Evolutionary conservation across 2,329 filamentous ascomycete species (phyloP).

Genomic region (Myriosclerotinia duriaeana): DNA sequence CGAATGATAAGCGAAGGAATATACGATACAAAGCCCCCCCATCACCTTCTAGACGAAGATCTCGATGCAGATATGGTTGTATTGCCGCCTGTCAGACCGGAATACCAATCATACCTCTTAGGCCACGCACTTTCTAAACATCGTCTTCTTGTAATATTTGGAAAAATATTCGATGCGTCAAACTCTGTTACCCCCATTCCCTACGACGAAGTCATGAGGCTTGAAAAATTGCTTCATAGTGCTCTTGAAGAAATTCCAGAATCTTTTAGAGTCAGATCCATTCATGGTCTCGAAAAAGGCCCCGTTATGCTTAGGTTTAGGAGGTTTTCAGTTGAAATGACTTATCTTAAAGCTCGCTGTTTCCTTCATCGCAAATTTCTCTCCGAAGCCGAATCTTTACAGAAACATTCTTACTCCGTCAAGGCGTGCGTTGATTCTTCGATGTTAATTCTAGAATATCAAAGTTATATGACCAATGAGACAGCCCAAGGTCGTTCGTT

Average conservation of each 20-base stretch:
- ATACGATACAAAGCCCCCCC: constrained; percentile 60
- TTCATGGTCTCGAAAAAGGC: constrained; percentile 51
- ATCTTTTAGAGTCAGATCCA: constrained; percentile 49
- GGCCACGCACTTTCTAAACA: constrained; percentile 55
- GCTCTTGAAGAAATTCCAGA: constrained; percentile 47
- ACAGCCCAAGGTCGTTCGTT: constrained; percentile 22
- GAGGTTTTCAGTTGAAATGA: constrained; percentile 43
- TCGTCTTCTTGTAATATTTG: constrained; percentile 50
- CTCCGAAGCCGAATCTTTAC: constrained; percentile 48
- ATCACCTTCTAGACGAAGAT: constrained; percentile 64
- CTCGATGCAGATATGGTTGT: constrained; percentile 55
- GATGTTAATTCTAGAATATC: constrained; percentile 49
- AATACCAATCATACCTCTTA: constrained; percentile 56
- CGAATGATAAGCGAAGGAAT: constrained; percentile 64
- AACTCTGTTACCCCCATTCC: constrained; percentile 50
- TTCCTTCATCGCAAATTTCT: constrained; percentile 35
- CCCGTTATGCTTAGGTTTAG: constrained; percentile 49
- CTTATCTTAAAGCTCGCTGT: constrained; percentile 33
- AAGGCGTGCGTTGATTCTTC: constrained; percentile 53
- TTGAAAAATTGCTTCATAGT: constrained; percentile 50
- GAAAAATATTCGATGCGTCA: constrained; percentile 52
- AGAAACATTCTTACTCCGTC: constrained; percentile 51
- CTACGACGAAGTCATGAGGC: constrained; percentile 51
- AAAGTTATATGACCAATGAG: constrained; percentile 37
- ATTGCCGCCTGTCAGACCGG: constrained; percentile 56